A percentile compares a stretch with the other conserved stretches of the same genome.
These are phyloP conservation scores for Hypomontagnella submonticulosa DNA, from an alignment of 495 filamentous ascomycete genomes.

Conservation along the genomic window DNA sequence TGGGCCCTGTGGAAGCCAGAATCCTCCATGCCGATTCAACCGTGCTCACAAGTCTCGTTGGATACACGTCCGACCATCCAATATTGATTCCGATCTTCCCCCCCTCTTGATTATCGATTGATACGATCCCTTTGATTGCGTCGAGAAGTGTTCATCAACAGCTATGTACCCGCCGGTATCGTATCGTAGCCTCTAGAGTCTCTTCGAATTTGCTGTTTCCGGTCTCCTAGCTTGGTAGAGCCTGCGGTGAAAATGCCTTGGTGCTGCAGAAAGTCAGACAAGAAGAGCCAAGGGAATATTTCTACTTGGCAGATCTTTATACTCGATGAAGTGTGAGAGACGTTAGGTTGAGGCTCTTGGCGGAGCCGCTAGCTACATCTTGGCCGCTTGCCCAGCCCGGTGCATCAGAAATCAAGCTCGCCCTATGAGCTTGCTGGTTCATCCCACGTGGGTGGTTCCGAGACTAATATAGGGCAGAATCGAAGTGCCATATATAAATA, in stretches of 20 bases:
- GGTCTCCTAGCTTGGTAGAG: background rate
- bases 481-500: too few species aligned
- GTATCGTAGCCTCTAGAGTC: background rate
- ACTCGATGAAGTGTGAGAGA: constrained; percentile 1
- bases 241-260: background rate
- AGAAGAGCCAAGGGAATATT: constrained; percentile 12
- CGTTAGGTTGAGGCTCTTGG: constrained; percentile 27
- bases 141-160: background rate
- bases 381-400: constrained; percentile 9
- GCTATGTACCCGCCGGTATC: background rate
- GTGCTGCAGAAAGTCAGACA: background rate
- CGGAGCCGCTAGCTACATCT: constrained; percentile 6
- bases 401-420: background rate
- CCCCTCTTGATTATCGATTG: too few species aligned
- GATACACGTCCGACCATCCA: too few species aligned
- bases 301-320: constrained; percentile 22
- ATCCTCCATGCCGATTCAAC: too few species aligned
- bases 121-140: too few species aligned
- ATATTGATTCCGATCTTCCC: too few species aligned
- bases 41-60: too few species aligned
- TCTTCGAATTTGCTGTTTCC: background rate
- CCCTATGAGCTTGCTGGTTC: constrained; percentile 8
- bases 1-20: too few species aligned
- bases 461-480: constrained; percentile 10
- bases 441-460: constrained; percentile 19